These are phyloP conservation scores for Boletus tylopilopsis DNA, from an alignment of 768 basidiomycete genomes.

Conservation along the genomic window DNA sequence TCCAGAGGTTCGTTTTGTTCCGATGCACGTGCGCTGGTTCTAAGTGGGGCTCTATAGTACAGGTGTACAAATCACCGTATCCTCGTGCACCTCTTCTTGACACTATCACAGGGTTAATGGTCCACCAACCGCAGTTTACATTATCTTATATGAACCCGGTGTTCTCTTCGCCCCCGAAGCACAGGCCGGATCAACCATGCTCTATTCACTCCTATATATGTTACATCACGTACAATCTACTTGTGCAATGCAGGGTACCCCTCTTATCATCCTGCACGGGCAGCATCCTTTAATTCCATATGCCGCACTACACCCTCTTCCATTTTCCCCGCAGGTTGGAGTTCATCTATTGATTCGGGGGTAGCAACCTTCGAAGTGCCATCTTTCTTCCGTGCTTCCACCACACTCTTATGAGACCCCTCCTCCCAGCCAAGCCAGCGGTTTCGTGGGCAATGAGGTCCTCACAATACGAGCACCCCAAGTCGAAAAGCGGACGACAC, in stretches of 20 bases:
- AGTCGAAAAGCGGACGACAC: slow-evolving; percentile 57
- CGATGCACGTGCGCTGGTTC: not conserved
- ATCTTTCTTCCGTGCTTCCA: slow-evolving; percentile 15
- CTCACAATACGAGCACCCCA: slow-evolving; percentile 55
- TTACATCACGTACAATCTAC: too few species aligned
- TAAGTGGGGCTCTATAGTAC: not conserved
- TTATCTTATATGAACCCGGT: not conserved
- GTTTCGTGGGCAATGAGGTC: slow-evolving; percentile 51
- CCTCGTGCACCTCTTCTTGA: not conserved
- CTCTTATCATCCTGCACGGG: slow-evolving; percentile 1
- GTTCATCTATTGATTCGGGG: not conserved
- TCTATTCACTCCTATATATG: not conserved
- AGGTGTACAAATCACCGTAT: not conserved
- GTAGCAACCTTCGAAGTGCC: not conserved
- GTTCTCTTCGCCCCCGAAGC: not conserved
- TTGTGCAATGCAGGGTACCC: not conserved
- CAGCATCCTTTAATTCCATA: not conserved
- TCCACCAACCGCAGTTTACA: not conserved
- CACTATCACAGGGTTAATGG: not conserved
- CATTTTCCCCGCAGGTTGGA: slow-evolving; percentile 6
- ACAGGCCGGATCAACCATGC: not conserved
- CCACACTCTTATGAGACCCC: slow-evolving; percentile 42
- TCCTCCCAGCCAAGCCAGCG: slow-evolving; percentile 67
- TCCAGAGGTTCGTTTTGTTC: not conserved
- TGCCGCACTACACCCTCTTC: not conserved